A percentile compares a stretch with the other conserved stretches of the same genome.
phyloP scores from a whole-genome alignment of 805 yeast genomes.

The Schizosaccharomyces octosporus region DNA sequence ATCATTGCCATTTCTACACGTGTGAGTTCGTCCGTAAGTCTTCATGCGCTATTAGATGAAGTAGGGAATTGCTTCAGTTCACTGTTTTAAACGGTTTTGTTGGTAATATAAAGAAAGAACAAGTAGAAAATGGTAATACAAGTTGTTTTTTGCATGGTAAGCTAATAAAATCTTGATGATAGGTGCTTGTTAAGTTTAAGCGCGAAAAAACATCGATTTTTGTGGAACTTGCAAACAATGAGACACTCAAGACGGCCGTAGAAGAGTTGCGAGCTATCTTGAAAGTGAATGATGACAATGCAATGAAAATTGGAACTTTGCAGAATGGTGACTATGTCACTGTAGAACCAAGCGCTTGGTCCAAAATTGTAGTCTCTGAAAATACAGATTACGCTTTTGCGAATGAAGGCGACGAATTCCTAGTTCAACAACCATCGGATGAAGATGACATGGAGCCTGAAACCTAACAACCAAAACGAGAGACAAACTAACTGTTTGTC shows the following conservation, averaged over 20 bases:
- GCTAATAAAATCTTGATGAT: too few species aligned
- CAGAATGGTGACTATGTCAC: neutral
- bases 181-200: neutral
- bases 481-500: too few species aligned
- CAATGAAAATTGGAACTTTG: neutral
- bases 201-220: neutral
- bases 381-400: neutral
- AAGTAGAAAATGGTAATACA: too few species aligned
- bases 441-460: neutral
- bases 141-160: too few species aligned
- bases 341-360: neutral
- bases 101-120: too few species aligned
- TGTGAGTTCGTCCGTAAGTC: too few species aligned
- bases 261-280: neutral
- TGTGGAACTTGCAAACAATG: neutral
- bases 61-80: too few species aligned
- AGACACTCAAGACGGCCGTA: neutral
- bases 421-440: neutral
- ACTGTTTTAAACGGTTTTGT: too few species aligned
- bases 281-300: neutral
- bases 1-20: too few species aligned
- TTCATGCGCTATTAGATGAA: too few species aligned
- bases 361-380: neutral
- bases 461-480: too few species aligned
- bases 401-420: neutral